Conservation (phyloP, 768 basidiomycete genomes). For the Mycena chlorophos region DNA sequence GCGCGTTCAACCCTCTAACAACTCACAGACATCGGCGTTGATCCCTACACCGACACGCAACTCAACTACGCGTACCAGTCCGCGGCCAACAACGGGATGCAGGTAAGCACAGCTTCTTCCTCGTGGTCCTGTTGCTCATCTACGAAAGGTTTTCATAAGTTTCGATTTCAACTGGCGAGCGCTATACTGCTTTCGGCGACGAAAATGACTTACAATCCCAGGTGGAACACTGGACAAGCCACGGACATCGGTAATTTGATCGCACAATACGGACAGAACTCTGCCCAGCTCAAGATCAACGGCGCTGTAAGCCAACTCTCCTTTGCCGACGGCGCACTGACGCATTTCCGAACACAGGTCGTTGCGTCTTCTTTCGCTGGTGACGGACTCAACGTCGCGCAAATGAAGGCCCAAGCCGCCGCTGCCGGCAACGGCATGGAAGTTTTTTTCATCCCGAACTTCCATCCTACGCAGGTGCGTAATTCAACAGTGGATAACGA, state of each 20-base stretch:
- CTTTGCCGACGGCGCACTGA: neutral
- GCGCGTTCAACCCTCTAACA: neutral
- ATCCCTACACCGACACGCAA: constrained; percentile 33
- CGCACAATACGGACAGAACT: constrained; percentile 35
- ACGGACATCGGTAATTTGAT: constrained; percentile 35
- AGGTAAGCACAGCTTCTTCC: constrained; percentile 32
- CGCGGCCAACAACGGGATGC: constrained; percentile 29
- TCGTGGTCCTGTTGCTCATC: constrained; percentile 9
- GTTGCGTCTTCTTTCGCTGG: constrained; percentile 48
- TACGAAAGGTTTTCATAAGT: constrained; percentile 24
- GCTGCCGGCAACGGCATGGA: neutral
- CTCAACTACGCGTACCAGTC: constrained; percentile 37
- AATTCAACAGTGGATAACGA: too few relatives aligned
- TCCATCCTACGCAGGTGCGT: constrained; percentile 20
- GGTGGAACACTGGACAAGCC: constrained; percentile 27
- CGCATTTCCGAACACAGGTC: constrained; percentile 5
- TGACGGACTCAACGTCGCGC: constrained; percentile 30
- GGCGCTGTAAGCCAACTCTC: constrained; percentile 24
- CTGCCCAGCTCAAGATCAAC: constrained; percentile 40
- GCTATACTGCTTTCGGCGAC: too few relatives aligned
- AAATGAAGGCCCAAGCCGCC: constrained; percentile 13
- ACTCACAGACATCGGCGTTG: constrained; percentile 28
- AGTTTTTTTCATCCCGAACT: constrained; percentile 21
- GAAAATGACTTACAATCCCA: too few relatives aligned
- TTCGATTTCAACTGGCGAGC: constrained; percentile 7